phyloP scores from a whole-genome alignment of 1,139 yeast species.

The Taphrina populina region DNA sequence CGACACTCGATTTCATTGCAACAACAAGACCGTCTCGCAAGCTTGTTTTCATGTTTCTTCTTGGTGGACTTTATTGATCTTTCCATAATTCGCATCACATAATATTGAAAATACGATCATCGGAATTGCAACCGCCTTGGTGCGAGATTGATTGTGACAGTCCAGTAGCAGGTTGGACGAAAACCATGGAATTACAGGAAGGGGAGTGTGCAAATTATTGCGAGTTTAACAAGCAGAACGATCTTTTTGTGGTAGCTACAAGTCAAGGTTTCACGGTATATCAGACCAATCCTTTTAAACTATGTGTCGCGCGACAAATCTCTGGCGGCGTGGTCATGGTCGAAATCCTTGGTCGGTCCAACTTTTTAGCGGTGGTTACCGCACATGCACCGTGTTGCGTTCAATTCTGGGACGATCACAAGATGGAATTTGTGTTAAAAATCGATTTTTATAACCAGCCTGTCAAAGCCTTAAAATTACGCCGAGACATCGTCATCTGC shows the following conservation, averaged over 20 bases:
- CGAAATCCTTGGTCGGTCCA: conserved; percentile 9
- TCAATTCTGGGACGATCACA: conserved; percentile 6
- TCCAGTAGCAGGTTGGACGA: no score
- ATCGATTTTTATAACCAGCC: not conserved
- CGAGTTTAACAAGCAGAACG: not conserved
- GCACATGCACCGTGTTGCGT: not conserved
- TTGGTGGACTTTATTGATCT: no score
- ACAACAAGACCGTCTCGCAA: no score
- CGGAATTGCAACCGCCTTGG: no score
- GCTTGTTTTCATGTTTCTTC: no score
- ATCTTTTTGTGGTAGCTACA: conserved; percentile 5
- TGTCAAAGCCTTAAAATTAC: not conserved
- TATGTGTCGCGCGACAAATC: not conserved
- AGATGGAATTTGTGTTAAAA: no score
- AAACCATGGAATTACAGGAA: no score
- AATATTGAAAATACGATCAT: no score
- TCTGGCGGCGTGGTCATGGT: not conserved
- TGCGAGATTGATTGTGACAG: no score
- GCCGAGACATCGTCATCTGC: not conserved
- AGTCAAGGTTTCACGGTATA: not conserved
- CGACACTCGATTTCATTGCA: no score
- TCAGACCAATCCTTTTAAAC: conserved; percentile 4
- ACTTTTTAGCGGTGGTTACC: conserved; percentile 5
- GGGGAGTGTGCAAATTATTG: not conserved
- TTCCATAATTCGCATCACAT: no score